These are phyloP conservation scores for Ceratocystis alfenasii DNA, from an alignment of 2,329 filamentous ascomycete genomes.

Conservation along the genomic window DNA sequence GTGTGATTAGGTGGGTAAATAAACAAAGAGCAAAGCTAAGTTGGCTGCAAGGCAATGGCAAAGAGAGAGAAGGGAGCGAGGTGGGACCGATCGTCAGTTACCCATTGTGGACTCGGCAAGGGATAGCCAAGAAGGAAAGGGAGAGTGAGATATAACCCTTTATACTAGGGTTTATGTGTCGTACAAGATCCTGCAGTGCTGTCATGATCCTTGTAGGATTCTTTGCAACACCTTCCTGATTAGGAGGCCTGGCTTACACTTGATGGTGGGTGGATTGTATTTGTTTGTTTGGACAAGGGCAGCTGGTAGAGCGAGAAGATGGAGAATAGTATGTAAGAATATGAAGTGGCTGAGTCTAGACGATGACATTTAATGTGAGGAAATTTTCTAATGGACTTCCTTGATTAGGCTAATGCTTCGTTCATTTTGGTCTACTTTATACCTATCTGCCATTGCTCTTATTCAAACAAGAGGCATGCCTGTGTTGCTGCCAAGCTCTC, in stretches of 20 bases:
- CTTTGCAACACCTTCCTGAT: slow-evolving; percentile 3
- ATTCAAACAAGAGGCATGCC: no score
- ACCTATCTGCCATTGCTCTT: no score
- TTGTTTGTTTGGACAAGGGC: background rate
- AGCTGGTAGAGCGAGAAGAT: background rate
- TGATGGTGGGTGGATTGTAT: background rate
- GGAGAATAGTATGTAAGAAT: no score
- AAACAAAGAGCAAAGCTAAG: background rate
- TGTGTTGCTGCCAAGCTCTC: no score
- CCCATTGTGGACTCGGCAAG: background rate
- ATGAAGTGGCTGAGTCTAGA: no score
- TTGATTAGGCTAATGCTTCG: no score
- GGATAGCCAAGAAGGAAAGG: background rate
- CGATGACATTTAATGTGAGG: no score
- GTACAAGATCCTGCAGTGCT: background rate
- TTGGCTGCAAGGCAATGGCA: background rate
- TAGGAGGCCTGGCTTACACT: background rate
- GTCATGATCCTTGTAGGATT: background rate
- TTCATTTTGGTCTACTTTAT: no score
- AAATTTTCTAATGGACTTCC: no score
- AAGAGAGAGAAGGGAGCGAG: background rate
- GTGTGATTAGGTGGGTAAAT: background rate
- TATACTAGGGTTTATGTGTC: background rate
- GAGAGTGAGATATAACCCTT: background rate
- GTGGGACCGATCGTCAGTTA: background rate